Evolutionary conservation across 2,329 filamentous ascomycete genomes (phyloP).

Genomic region (Huntiella abstrusa): DNA sequence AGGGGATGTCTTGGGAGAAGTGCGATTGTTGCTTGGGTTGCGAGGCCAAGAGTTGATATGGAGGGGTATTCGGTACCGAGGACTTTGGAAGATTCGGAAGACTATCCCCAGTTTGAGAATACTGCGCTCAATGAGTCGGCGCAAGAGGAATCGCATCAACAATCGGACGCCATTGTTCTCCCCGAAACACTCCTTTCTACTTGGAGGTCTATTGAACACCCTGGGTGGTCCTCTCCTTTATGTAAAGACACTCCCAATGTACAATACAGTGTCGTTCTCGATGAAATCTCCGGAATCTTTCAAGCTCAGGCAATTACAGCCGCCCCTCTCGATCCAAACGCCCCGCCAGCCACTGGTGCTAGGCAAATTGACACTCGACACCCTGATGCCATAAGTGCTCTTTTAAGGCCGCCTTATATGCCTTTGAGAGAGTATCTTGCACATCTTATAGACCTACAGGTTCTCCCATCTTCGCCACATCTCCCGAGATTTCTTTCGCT

Average conservation of each 20-base stretch:
- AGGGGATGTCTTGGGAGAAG: slow-evolving; percentile 53
- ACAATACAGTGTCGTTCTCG: slow-evolving; percentile 65
- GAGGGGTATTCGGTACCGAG: too few relatives aligned
- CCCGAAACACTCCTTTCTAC: slow-evolving; percentile 14
- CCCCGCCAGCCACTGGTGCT: slow-evolving; percentile 13
- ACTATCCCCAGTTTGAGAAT: too few relatives aligned
- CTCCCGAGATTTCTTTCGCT: slow-evolving; percentile 44
- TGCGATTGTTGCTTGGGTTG: slow-evolving; percentile 63
- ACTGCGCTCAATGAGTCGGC: too few relatives aligned
- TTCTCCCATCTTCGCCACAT: slow-evolving; percentile 23
- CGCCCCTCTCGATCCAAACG: slow-evolving; percentile 30
- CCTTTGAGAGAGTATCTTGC: slow-evolving; percentile 61
- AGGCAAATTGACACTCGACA: slow-evolving; percentile 27
- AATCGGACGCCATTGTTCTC: too few relatives aligned
- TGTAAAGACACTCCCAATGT: slow-evolving; percentile 57
- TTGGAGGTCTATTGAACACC: slow-evolving; percentile 74
- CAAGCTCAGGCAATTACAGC: slow-evolving; percentile 86
- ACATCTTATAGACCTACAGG: slow-evolving; percentile 47
- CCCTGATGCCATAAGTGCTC: slow-evolving; percentile 45
- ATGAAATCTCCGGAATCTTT: slow-evolving; percentile 72
- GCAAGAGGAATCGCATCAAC: too few relatives aligned
- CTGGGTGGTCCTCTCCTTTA: slow-evolving; percentile 72
- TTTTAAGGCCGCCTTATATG: slow-evolving; percentile 54
- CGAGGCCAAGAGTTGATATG: slow-evolving; percentile 36
- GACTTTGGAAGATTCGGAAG: too few relatives aligned